Evolutionary conservation across 176 grass and related monocot species (phyloP).

Genomic region (Triticum timopheevii): DNA sequence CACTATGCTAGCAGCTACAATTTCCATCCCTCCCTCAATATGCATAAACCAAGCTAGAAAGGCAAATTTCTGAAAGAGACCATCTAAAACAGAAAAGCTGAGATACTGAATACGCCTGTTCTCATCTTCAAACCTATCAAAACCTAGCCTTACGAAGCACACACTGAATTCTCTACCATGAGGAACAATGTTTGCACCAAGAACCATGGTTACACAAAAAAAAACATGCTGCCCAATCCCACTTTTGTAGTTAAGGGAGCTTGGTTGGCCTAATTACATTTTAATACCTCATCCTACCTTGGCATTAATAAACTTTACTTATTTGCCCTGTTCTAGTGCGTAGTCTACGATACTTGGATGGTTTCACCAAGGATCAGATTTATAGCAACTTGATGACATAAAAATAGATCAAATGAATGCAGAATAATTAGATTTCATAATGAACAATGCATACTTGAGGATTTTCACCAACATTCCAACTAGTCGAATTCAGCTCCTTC

Average conservation of each 20-base stretch:
- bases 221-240: neutral
- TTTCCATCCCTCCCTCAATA: neutral
- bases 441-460: conserved; percentile 48
- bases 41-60: neutral
- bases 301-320: neutral
- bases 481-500: conserved; percentile 53
- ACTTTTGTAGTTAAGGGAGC: neutral
- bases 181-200: neutral
- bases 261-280: neutral
- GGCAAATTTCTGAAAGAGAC: neutral
- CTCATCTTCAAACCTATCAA: neutral
- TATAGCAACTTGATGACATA: neutral
- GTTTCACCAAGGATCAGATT: neutral
- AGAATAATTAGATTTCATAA: neutral
- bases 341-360: neutral
- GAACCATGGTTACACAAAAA: neutral
- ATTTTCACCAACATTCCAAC: conserved; percentile 60
- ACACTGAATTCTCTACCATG: neutral
- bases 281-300: neutral
- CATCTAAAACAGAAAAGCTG: neutral
- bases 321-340: neutral
- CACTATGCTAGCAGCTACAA: neutral
- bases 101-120: neutral
- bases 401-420: neutral
- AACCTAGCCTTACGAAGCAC: conserved; percentile 3